Conservation (phyloP, 768 basidiomycete species). For the Pulveroboletus ravenelii region DNA sequence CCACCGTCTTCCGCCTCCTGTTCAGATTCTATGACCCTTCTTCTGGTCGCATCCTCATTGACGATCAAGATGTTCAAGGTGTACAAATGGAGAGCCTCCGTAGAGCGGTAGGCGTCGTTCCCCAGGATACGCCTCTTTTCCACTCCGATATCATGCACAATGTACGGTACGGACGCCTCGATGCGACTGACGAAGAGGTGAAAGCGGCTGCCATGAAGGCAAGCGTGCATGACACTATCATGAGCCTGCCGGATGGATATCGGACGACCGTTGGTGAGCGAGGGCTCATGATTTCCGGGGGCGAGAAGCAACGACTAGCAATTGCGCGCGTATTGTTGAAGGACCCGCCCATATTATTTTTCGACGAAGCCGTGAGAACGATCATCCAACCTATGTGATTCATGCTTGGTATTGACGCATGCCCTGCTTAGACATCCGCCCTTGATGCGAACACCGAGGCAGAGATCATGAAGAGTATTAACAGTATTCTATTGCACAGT, state of each 20-base stretch:
- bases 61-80: constrained; percentile 79
- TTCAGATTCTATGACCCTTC: constrained; percentile 92
- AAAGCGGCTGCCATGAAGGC: constrained; percentile 78
- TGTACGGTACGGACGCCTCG: constrained; percentile 84
- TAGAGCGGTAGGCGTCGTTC: constrained; percentile 82
- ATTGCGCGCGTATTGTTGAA: constrained; percentile 91
- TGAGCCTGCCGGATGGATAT: constrained; percentile 81
- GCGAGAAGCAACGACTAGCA: constrained; percentile 96
- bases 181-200: constrained; percentile 88
- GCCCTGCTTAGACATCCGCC: constrained; percentile 72
- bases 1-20: constrained; percentile 89
- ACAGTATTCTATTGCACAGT: constrained; percentile 68
- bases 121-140: constrained; percentile 97
- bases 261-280: constrained; percentile 90
- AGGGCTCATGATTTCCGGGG: constrained; percentile 97
- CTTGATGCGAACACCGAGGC: constrained; percentile 93
- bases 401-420: constrained; percentile 1
- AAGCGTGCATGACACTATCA: constrained; percentile 78
- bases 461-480: constrained; percentile 93
- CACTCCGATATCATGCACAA: constrained; percentile 96
- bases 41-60: constrained; percentile 76
- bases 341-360: constrained; percentile 94
- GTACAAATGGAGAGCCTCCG: constrained; percentile 72
- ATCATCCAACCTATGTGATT: neutral
- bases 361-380: constrained; percentile 88